Percentiles rank a stretch among this genome's conserved stretches.
These are phyloP conservation scores for Davidsoniella neocaledoniae DNA, from an alignment of 2,329 filamentous ascomycete genomes.

Conservation along the genomic window DNA sequence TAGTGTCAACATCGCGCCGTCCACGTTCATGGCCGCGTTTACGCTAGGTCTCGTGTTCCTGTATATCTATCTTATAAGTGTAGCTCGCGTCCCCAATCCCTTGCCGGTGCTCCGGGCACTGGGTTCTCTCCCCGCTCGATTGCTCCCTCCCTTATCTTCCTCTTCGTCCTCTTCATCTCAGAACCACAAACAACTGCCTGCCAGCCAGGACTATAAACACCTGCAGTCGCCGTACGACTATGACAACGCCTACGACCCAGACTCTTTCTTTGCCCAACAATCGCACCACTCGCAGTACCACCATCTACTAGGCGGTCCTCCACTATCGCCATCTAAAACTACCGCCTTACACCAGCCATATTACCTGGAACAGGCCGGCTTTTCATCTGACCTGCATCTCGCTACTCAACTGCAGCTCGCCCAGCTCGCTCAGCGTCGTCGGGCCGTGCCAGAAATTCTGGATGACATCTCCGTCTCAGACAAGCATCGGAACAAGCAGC, in stretches of 20 bases:
- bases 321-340: constrained; percentile 2
- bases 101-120: constrained; percentile 12
- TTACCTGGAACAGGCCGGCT: constrained; percentile 9
- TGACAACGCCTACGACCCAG: constrained; percentile 6
- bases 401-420: constrained; percentile 10
- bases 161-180: not conserved
- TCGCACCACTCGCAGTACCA: not conserved
- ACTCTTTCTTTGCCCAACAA: no score
- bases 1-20: constrained; percentile 40
- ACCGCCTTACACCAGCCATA: constrained; percentile 8
- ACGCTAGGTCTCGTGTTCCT: constrained; percentile 33
- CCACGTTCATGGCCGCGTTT: constrained; percentile 37
- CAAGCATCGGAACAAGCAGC: not conserved
- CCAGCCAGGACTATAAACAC: not conserved
- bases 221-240: not conserved
- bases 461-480: constrained; percentile 5
- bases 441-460: constrained; percentile 7
- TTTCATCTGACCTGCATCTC: constrained; percentile 11
- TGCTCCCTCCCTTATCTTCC: no score
- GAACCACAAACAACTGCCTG: not conserved
- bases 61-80: constrained; percentile 26
- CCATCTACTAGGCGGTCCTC: not conserved
- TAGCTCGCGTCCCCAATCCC: constrained; percentile 10
- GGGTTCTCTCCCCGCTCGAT: not conserved
- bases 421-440: constrained; percentile 5